Evolutionary conservation across 495 filamentous ascomycete species (phyloP), one percentile per base, ranked within the genome.

Genomic region (Hypoxylon lenormandii): DNA sequence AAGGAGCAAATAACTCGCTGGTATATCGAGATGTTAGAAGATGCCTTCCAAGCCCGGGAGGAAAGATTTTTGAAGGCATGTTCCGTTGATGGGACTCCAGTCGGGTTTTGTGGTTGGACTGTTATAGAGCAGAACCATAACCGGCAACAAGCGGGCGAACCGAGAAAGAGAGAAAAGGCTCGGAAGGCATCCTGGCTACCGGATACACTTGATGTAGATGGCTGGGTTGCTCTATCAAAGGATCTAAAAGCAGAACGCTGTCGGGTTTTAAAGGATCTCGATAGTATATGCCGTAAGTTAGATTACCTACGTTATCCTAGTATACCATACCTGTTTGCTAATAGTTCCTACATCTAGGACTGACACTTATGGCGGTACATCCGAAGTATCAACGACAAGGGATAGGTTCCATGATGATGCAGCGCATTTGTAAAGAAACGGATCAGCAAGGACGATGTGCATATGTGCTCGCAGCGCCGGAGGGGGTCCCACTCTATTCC

Each of bases 391-490:
- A 70, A 45, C 60, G 60, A 36, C 45, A 70, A 54, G 66, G 53
- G 28, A 70, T 70, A 30, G 66, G 66, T 45, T 70, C 66, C 15
- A 49, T 48, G 60, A 64, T 70, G 60, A 65, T 70, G 66, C 52
- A 60, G 60, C 33, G 18, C 12, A 53, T 70, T 54, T 65, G 66
- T 21, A 30, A 60, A 53, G 54, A 70, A 30, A 54, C 22, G 7
- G 60, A 65, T 42, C 53, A 54, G 53, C 51, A 70, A 59, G 66
- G 59, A 60, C 66, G 43, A 63, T 63, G 51, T 47, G 65, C 52
- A 62, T 69, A 63, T 57, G 65, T 69, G 16, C 65, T 62, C 21
- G 65, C 65, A 47, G 65, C 57, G 26, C 58, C 46, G 36, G 65
- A 69, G 13, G 65, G 65, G 21, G 50, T 62, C 33, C 33, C 12